Base-by-base conservation (phyloP, 1,284 basidiomycete genomes). In the Tylopilus sp. region DNA sequence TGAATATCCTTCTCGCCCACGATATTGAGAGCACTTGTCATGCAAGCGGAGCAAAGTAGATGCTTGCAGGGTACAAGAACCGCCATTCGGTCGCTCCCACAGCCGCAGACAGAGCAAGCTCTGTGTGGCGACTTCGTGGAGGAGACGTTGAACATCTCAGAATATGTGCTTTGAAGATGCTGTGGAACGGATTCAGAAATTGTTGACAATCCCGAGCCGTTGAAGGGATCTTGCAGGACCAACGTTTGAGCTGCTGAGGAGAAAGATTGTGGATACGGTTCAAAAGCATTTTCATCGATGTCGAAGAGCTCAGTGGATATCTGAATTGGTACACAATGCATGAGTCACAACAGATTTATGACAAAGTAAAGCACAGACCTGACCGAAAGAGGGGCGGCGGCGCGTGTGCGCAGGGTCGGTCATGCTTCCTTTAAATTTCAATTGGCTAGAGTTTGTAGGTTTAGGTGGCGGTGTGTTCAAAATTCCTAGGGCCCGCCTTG, bases 1-100 rank as follows among this genome's bases (percentile, higher is more conserved):
- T 84, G 81, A 82, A 91, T 89, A 57, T 87, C 85, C 67, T 90
- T 91, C 68, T 91, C 89, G 9, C 88, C 88, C 22, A 90, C 88
- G 51, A 91, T 90, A 60, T 92, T 91, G 50, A 92, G 74, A 6
- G 88, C 86, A 49, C 87, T 89, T 1, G 90, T 91, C 51, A 92
- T 75, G 64, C 90, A 92, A 7, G 79, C 78, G 3, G 88, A 86
- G 65, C 89, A 92, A 4, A 91, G 74, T 3, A 85, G 78, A 64
- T 92, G 89, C 10, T 71, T 67, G 68, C 89, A 92, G 1, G 89
- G 89, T 24, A 80, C 76, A 19, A 92, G 76, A 56, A 88, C 74
- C 2, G 88, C 88, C 33, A 89, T 76, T 22, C 73, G 75, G 41
- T 70, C 71, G 59, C 75, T 63, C 57, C 70, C 53, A 65, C 72